Conservation (phyloP, 2,329 filamentous ascomycete species). For the Pseudogymnoascus sp. region DNA sequence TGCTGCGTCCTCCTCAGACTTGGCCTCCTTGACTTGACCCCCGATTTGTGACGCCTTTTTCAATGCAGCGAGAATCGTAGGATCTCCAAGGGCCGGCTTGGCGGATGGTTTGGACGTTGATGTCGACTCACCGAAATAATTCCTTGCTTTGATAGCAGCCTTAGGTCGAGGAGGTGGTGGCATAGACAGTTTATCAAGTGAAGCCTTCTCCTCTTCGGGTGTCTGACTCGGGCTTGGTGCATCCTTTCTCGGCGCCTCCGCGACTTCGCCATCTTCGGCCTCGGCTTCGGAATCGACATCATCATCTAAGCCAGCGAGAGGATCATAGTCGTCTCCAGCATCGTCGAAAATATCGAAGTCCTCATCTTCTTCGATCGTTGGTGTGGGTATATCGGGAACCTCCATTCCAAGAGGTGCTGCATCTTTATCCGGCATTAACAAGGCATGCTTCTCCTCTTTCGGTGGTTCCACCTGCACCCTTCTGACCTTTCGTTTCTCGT, state of each 20-base stretch:
- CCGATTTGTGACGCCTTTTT: constrained; percentile 69
- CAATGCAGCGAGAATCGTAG: constrained; percentile 73
- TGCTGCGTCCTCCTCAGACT: constrained; percentile 41
- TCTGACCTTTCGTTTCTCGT: constrained; percentile 58
- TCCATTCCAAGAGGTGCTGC: constrained; percentile 57
- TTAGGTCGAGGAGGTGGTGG: constrained; percentile 38
- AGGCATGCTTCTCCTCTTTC: constrained; percentile 31
- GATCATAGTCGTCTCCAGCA: constrained; percentile 60
- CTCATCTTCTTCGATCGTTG: constrained; percentile 43
- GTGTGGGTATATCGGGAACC: constrained; percentile 48
- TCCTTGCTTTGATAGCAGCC: constrained; percentile 35
- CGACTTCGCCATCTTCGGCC: constrained; percentile 25
- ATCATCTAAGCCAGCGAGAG: constrained; percentile 49
- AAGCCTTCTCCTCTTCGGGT: constrained; percentile 14
- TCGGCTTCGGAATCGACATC: constrained; percentile 37
- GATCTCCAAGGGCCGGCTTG: constrained; percentile 56
- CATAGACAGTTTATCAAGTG: constrained; percentile 29
- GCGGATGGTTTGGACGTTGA: constrained; percentile 31
- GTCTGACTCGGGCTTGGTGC: constrained; percentile 9
- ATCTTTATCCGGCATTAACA: constrained; percentile 47
- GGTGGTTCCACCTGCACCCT: constrained; percentile 40
- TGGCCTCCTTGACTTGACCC: constrained; percentile 33
- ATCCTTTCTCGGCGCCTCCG: not conserved
- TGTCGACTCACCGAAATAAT: constrained; percentile 57
- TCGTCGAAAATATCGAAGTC: constrained; percentile 60